A percentile compares a stretch with the other conserved stretches of the same genome.
phyloP scores from a whole-genome alignment of 148 eudicot genomes.

The Silene uniflora region DNA sequence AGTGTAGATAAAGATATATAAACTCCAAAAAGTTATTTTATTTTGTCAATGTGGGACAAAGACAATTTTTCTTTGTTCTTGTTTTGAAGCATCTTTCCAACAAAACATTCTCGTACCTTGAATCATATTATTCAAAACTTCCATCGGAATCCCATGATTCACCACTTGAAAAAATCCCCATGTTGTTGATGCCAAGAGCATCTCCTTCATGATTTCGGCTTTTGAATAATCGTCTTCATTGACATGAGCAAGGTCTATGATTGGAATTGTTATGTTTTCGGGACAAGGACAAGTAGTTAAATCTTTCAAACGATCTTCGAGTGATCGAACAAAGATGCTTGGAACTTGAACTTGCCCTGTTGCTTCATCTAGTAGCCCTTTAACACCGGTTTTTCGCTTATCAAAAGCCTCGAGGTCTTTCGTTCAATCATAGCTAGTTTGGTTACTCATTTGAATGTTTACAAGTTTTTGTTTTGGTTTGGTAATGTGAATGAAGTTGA shows the following conservation, averaged over 20 bases:
- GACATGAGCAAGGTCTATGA: constrained; percentile 30
- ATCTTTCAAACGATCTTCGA: constrained; percentile 30
- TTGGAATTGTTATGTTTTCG: constrained; percentile 25
- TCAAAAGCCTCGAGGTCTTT: constrained; percentile 37
- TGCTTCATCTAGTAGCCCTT: constrained; percentile 36
- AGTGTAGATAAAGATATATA: too few relatives aligned
- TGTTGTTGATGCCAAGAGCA: constrained; percentile 30
- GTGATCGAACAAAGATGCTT: constrained; percentile 35
- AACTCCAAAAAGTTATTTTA: too few relatives aligned
- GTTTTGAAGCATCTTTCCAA: too few relatives aligned
- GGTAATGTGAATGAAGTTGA: too few relatives aligned
- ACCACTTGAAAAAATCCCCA: constrained; percentile 52
- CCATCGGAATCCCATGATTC: constrained; percentile 38
- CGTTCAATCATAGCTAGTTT: constrained; percentile 17
- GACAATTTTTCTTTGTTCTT: too few relatives aligned
- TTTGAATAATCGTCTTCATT: background rate
- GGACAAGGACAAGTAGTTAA: background rate
- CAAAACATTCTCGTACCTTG: constrained; percentile 28
- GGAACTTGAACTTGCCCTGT: constrained; percentile 16
- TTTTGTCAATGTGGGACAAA: too few relatives aligned
- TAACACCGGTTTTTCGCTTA: constrained; percentile 43
- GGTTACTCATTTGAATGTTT: background rate
- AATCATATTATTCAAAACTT: constrained; percentile 31
- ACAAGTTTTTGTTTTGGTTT: background rate
- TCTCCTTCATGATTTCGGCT: constrained; percentile 6